Conservation (phyloP, 345 rosid genomes). For the Eucalyptus sp. region DNA sequence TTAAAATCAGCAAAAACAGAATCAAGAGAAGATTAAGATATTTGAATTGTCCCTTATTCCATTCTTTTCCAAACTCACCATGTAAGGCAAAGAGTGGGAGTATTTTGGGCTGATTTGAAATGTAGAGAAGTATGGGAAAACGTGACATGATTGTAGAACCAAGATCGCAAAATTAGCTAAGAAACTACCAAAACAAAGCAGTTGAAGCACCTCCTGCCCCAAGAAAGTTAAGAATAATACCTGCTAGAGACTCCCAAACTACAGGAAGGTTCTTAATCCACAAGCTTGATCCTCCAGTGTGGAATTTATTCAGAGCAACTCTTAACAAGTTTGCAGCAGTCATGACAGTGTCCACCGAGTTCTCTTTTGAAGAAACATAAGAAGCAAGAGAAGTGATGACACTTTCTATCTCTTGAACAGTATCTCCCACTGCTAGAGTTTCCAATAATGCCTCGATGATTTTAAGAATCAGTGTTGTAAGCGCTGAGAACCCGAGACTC, state of each 20-base stretch:
- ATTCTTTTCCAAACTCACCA: background rate
- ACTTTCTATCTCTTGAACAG: conserved; percentile 32
- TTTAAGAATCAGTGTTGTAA: conserved; percentile 52
- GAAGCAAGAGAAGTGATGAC: conserved; percentile 37
- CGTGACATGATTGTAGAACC: background rate
- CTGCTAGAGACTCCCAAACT: conserved; percentile 45
- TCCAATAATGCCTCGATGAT: conserved; percentile 43
- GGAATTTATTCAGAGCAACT: conserved; percentile 39
- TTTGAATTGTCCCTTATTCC: background rate
- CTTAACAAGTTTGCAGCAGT: conserved; percentile 42
- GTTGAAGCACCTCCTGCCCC: background rate
- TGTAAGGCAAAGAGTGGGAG: background rate
- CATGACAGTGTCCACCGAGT: conserved; percentile 53
- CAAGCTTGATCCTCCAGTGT: conserved; percentile 18
- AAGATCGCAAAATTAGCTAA: background rate
- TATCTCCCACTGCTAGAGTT: conserved; percentile 20
- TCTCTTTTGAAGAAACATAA: conserved; percentile 37
- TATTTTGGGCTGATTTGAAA: background rate
- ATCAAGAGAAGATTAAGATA: background rate
- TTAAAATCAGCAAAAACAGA: background rate
- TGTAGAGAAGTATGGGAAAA: background rate
- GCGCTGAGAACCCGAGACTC: conserved; percentile 33
- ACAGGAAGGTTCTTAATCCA: conserved; percentile 36
- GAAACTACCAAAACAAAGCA: background rate
- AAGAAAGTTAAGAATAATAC: conserved; percentile 16